Evolutionary conservation across 1,139 yeast genomes (phyloP).

Genomic region (Candida gigantensis): DNA sequence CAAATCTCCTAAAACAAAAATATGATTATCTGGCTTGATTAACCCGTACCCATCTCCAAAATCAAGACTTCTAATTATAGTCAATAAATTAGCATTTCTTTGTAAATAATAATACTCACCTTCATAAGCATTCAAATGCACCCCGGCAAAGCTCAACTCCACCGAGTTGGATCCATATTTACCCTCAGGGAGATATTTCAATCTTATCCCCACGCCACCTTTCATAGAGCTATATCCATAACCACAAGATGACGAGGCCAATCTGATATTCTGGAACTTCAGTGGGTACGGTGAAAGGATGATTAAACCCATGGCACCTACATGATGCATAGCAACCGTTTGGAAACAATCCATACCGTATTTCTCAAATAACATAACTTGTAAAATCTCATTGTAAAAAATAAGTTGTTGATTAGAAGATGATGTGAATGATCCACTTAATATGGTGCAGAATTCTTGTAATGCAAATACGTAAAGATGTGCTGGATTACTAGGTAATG

Average conservation of each 20-base stretch:
- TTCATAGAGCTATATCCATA: slow-evolving; percentile 62
- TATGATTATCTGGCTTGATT: slow-evolving; percentile 57
- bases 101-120: slow-evolving; percentile 49
- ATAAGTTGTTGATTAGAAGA: slow-evolving; percentile 41
- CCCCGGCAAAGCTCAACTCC: slow-evolving; percentile 61
- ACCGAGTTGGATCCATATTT: slow-evolving; percentile 16
- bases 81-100: slow-evolving; percentile 55
- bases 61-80: slow-evolving; percentile 54
- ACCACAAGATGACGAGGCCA: slow-evolving; percentile 55
- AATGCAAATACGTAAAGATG: slow-evolving; percentile 64
- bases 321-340: slow-evolving; percentile 45
- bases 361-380: slow-evolving; percentile 37
- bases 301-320: slow-evolving; percentile 70
- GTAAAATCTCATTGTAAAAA: slow-evolving; percentile 40
- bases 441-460: slow-evolving; percentile 69
- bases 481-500: slow-evolving; percentile 41
- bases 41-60: slow-evolving; percentile 62
- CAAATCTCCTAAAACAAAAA: slow-evolving; percentile 79
- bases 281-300: slow-evolving; percentile 50
- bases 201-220: slow-evolving; percentile 69
- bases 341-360: slow-evolving; percentile 39
- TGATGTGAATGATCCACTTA: slow-evolving; percentile 58
- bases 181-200: slow-evolving; percentile 34
- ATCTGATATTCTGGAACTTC: slow-evolving; percentile 28
- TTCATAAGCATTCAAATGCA: slow-evolving; percentile 79